phyloP scores from a whole-genome alignment of 2,329 filamentous ascomycete genomes.

The Ophiostoma himal-ulmi region DNA sequence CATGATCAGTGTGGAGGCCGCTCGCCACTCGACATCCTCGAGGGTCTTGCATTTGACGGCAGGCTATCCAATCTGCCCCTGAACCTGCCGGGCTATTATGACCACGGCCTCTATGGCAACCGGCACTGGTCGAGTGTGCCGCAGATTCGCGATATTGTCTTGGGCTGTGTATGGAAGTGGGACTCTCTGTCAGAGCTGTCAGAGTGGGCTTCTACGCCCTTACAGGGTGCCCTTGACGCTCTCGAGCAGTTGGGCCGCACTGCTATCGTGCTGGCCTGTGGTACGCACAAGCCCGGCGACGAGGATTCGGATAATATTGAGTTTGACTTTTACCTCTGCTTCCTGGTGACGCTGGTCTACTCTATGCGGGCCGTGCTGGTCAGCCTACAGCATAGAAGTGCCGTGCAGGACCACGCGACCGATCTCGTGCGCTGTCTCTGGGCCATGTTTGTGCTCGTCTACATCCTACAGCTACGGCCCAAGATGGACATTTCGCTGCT shows the following conservation, averaged over 20 bases:
- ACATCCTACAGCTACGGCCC: slow-evolving; percentile 17
- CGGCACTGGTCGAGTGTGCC: neutral
- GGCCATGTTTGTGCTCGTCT: slow-evolving; percentile 15
- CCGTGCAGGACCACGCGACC: neutral
- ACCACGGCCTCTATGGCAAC: neutral
- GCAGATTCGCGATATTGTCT: neutral
- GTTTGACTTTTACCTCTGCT: slow-evolving; percentile 18
- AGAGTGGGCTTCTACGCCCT: neutral
- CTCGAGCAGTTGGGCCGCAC: neutral
- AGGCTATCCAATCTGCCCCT: neutral
- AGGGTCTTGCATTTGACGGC: slow-evolving; percentile 3
- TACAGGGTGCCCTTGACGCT: neutral
- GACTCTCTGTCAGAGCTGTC: neutral
- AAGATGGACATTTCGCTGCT: slow-evolving; percentile 6
- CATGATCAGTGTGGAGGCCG: neutral
- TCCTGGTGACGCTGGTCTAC: slow-evolving; percentile 15
- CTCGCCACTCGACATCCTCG: neutral
- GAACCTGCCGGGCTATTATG: neutral
- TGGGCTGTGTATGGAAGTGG: neutral
- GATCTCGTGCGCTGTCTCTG: slow-evolving; percentile 18
- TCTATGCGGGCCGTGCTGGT: slow-evolving; percentile 10
- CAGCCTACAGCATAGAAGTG: neutral
- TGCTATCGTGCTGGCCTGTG: neutral
- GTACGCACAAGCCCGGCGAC: neutral
- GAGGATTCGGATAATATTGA: neutral